A percentile compares a stretch with the other conserved stretches of the same genome.
phyloP scores from a whole-genome alignment of 176 grass and related monocot genomes.

The Avena sativa region DNA sequence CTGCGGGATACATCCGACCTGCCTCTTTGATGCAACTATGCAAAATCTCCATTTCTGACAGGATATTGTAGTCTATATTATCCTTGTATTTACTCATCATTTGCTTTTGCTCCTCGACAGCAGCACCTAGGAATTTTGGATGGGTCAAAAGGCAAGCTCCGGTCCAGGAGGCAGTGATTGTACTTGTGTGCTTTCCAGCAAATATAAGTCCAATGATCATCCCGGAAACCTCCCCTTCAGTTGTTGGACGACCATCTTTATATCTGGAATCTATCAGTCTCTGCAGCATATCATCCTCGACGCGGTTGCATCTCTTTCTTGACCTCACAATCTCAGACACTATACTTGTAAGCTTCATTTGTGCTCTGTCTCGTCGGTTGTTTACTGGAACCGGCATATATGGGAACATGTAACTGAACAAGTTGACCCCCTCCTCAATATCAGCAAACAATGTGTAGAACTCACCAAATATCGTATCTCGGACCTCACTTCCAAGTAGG shows the following conservation, averaged over 20 bases:
- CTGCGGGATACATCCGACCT: neutral
- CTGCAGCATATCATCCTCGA: neutral
- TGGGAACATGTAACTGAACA: neutral
- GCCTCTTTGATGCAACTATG: conserved; percentile 9
- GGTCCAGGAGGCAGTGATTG: neutral
- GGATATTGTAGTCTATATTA: neutral
- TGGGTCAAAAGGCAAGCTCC: neutral
- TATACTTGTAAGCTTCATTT: neutral
- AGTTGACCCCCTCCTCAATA: neutral
- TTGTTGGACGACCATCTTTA: neutral
- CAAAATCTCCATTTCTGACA: neutral
- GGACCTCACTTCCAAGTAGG: neutral
- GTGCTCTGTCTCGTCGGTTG: neutral
- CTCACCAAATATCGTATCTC: neutral
- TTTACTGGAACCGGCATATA: neutral
- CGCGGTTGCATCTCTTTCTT: neutral
- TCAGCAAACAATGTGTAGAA: neutral
- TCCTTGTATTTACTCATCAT: neutral
- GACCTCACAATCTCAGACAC: neutral
- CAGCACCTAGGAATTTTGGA: neutral
- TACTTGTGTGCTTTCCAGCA: neutral
- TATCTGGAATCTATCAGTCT: neutral
- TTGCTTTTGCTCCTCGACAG: neutral
- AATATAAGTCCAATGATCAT: neutral
- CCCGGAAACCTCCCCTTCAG: neutral